Evolutionary conservation across 768 basidiomycete species (phyloP).

Genomic region (Gymnopilus junonius): DNA sequence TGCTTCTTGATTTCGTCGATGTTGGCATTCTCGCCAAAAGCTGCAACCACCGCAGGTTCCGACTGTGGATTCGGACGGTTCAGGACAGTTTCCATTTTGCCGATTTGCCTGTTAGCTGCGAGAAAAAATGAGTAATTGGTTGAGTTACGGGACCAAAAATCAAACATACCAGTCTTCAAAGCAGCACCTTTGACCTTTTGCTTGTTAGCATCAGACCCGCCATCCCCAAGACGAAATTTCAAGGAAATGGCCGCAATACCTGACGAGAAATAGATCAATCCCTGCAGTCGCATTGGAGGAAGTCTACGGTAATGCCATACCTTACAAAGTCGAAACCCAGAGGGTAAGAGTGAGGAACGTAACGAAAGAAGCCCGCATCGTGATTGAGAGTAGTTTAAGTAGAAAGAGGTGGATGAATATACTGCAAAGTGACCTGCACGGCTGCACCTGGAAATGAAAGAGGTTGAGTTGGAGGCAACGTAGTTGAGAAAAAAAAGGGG

Average conservation of each 20-base stretch:
- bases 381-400: background rate
- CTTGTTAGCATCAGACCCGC: background rate
- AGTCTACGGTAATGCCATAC: background rate
- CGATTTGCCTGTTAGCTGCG: constrained; percentile 6
- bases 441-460: background rate
- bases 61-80: background rate
- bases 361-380: background rate
- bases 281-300: too few species aligned
- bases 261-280: background rate
- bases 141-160: background rate
- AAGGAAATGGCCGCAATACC: background rate
- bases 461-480: background rate
- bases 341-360: background rate
- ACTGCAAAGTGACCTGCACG: background rate
- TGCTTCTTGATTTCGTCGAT: constrained; percentile 4
- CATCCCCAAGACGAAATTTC: background rate
- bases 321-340: background rate
- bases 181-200: background rate
- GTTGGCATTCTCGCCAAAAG: constrained; percentile 8
- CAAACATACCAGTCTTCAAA: background rate
- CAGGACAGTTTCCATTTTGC: background rate
- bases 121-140: background rate
- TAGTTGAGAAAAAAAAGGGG: background rate
- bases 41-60: background rate
- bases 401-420: background rate